These are phyloP conservation scores for Acacia pycnantha DNA, from an alignment of 331 rosid species.

Conservation along the genomic window DNA sequence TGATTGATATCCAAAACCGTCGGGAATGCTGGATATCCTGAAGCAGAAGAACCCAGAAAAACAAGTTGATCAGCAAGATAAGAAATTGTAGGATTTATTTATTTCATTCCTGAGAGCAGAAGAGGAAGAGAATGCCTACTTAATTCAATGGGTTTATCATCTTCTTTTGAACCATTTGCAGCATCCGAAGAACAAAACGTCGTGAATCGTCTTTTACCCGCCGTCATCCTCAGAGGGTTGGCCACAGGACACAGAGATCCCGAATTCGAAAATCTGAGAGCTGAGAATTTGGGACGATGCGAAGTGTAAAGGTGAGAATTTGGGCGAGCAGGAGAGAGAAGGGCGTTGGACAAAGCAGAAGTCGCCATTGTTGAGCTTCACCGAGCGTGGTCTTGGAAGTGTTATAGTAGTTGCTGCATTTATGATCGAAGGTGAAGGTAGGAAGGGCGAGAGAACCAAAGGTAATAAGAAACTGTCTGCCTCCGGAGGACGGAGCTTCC, in stretches of 20 bases:
- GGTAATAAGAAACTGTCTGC: background rate
- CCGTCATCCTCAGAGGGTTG: slow-evolving; percentile 25
- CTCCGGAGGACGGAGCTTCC: slow-evolving; percentile 26
- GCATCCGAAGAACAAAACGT: slow-evolving; percentile 43
- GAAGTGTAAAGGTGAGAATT: slow-evolving; percentile 24
- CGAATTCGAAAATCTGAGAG: slow-evolving; percentile 29
- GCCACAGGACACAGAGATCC: slow-evolving; percentile 33
- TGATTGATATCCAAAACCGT: slow-evolving; percentile 78
- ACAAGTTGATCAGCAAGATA: background rate
- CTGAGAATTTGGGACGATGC: slow-evolving; percentile 28
- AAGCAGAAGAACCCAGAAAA: slow-evolving; percentile 2
- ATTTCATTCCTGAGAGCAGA: background rate
- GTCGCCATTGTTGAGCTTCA: slow-evolving; percentile 42
- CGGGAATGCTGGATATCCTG: slow-evolving; percentile 81
- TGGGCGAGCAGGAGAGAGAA: slow-evolving; percentile 28
- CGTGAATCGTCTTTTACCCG: slow-evolving; percentile 22
- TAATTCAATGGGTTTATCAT: slow-evolving; percentile 63
- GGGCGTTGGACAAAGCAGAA: slow-evolving; percentile 43
- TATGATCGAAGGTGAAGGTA: background rate
- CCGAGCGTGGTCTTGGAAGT: background rate
- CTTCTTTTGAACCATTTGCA: slow-evolving; percentile 36
- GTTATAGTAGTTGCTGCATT: background rate
- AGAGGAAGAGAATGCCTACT: slow-evolving; percentile 32
- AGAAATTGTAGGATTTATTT: background rate
- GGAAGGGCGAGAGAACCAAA: slow-evolving; percentile 24